phyloP scores from a whole-genome alignment of 2,329 filamentous ascomycete genomes.

The Cercospora citrullina region DNA sequence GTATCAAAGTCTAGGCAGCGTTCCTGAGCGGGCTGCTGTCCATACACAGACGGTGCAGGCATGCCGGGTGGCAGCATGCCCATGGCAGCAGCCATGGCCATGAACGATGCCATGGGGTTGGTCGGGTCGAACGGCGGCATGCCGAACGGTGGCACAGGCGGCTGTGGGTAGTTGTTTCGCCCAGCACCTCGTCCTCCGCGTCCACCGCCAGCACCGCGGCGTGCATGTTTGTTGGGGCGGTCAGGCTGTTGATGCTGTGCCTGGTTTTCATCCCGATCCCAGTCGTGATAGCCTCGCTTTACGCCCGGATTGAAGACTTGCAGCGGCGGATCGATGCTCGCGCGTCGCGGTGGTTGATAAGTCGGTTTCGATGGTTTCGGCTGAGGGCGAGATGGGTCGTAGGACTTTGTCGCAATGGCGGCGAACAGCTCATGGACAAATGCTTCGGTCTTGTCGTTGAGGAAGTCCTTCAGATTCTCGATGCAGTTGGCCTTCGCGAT shows the following conservation, averaged over 20 bases:
- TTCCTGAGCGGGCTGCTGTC: neutral
- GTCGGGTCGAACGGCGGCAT: slow-evolving; percentile 59
- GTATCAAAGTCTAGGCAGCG: slow-evolving; percentile 70
- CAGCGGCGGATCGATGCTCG: slow-evolving; percentile 31
- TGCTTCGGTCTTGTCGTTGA: slow-evolving; percentile 62
- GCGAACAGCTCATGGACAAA: slow-evolving; percentile 73
- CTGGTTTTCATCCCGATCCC: slow-evolving; percentile 48
- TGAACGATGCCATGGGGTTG: slow-evolving; percentile 62
- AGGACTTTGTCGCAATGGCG: slow-evolving; percentile 59
- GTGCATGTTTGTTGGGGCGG: slow-evolving; percentile 60
- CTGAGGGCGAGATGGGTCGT: slow-evolving; percentile 34
- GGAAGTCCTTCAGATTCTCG: slow-evolving; percentile 71
- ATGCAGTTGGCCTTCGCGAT: slow-evolving; percentile 68
- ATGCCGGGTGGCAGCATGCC: slow-evolving; percentile 47
- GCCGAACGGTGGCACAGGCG: slow-evolving; percentile 46
- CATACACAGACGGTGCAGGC: slow-evolving; percentile 34
- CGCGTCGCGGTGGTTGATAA: slow-evolving; percentile 22
- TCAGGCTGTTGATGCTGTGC: slow-evolving; percentile 38
- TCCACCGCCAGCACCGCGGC: slow-evolving; percentile 53
- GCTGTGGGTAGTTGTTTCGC: slow-evolving; percentile 31
- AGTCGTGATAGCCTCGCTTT: slow-evolving; percentile 61
- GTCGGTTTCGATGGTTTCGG: slow-evolving; percentile 22
- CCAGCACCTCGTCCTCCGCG: slow-evolving; percentile 23
- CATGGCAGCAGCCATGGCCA: slow-evolving; percentile 62
- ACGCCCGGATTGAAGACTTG: slow-evolving; percentile 41